Evolutionary conservation across 108 stramenopile genomes (phyloP).

Genomic region (Parietichytrium sp.): DNA sequence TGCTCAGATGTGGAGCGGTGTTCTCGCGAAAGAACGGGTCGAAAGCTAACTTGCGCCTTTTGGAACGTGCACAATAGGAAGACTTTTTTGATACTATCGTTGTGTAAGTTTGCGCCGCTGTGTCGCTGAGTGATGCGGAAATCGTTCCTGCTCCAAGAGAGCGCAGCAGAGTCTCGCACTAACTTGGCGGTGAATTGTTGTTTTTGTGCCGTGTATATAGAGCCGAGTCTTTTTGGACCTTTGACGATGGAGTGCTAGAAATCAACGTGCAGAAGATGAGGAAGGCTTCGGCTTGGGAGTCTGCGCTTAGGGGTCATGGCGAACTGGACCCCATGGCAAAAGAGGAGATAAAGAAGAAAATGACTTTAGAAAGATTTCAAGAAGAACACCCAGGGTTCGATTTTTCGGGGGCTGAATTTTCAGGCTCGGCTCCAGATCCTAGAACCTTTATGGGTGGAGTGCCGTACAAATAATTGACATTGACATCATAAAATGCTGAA

Average conservation of each 20-base stretch:
- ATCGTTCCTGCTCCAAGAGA: no score
- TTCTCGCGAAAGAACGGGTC: background rate
- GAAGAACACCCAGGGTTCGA: constrained; percentile 94
- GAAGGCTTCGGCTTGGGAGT: constrained; percentile 18
- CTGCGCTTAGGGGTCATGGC: background rate
- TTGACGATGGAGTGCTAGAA: constrained; percentile 39
- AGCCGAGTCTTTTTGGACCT: constrained; percentile 43
- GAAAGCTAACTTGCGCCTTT: background rate
- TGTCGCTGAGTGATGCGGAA: no score
- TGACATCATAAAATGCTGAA: no score
- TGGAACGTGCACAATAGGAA: background rate
- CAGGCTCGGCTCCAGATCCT: constrained; percentile 90
- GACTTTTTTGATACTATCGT: constrained; percentile 38
- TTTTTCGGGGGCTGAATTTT: constrained; percentile 91
- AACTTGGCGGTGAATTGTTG: no score
- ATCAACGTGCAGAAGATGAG: constrained; percentile 41
- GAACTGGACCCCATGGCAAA: constrained; percentile 67
- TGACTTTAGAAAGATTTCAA: constrained; percentile 90
- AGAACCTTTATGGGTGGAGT: constrained; percentile 94
- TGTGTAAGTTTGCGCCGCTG: no score
- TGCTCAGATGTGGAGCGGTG: background rate
- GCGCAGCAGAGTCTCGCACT: no score
- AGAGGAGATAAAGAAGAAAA: constrained; percentile 76
- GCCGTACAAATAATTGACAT: constrained; percentile 60
- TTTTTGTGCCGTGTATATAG: no score